A percentile compares a stretch with the other conserved stretches of the same genome.
Evolutionary conservation across 2,329 filamentous ascomycete genomes (phyloP).

Genomic region (Bipolaris zeicola): DNA sequence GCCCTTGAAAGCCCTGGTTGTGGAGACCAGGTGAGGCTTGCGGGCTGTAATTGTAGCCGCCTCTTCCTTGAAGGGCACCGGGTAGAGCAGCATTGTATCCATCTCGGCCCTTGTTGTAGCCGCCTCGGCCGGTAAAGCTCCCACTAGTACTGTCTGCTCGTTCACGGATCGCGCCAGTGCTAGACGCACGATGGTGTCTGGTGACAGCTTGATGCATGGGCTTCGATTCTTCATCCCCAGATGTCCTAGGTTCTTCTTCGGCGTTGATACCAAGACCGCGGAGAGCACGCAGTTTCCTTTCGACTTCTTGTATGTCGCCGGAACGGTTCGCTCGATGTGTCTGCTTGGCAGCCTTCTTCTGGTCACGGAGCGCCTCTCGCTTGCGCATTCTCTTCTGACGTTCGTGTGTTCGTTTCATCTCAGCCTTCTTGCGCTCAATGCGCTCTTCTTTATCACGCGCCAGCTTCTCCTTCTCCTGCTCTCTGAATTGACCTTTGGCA

Average conservation of each 20-base stretch:
- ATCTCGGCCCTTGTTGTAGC: slow-evolving; percentile 44
- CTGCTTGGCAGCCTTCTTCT: slow-evolving; percentile 46
- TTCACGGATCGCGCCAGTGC: slow-evolving; percentile 35
- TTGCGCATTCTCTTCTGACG: slow-evolving; percentile 44
- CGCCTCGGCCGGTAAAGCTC: slow-evolving; percentile 39
- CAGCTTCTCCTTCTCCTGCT: slow-evolving; percentile 56
- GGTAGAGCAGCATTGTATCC: slow-evolving; percentile 44
- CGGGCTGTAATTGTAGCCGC: slow-evolving; percentile 21
- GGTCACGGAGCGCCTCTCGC: slow-evolving; percentile 45
- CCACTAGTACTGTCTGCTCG: slow-evolving; percentile 41
- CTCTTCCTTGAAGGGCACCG: slow-evolving; percentile 30
- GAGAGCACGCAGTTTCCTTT: slow-evolving; percentile 35
- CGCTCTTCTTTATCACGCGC: slow-evolving; percentile 48
- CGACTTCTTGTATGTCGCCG: slow-evolving; percentile 35
- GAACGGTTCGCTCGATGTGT: slow-evolving; percentile 29
- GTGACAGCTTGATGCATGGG: slow-evolving; percentile 36
- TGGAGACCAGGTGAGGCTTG: slow-evolving; percentile 25
- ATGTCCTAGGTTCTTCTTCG: slow-evolving; percentile 38
- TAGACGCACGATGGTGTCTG: slow-evolving; percentile 38
- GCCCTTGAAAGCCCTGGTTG: slow-evolving; percentile 32
- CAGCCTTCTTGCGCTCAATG: slow-evolving; percentile 42
- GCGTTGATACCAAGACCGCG: slow-evolving; percentile 43
- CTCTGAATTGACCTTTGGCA: slow-evolving; percentile 64
- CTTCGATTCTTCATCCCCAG: slow-evolving; percentile 39
- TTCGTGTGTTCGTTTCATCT: slow-evolving; percentile 48